A percentile compares a stretch with the other conserved stretches of the same genome.
These are phyloP conservation scores for Zasmidium cellare DNA, from an alignment of 2,329 filamentous ascomycete genomes.

Conservation along the genomic window DNA sequence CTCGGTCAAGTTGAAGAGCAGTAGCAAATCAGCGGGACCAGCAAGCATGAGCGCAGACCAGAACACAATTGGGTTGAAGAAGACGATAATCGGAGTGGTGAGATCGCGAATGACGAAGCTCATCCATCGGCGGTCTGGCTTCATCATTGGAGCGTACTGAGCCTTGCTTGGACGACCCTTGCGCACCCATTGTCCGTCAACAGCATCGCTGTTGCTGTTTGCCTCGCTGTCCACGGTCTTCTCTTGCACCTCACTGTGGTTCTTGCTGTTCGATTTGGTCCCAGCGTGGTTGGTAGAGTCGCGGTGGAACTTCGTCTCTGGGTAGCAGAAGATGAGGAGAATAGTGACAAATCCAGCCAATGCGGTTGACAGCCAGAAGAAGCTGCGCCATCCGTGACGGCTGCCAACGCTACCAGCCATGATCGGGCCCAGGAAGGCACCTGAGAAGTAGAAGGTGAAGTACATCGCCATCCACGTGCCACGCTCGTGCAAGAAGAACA, in stretches of 20 bases:
- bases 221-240: conserved; percentile 27
- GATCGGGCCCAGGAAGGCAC: conserved; percentile 46
- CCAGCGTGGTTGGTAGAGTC: conserved; percentile 8
- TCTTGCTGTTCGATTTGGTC: conserved; percentile 8
- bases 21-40: conserved; percentile 42
- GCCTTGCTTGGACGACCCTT: conserved; percentile 40
- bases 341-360: conserved; percentile 42
- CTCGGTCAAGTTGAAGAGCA: conserved; percentile 54
- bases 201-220: conserved; percentile 25
- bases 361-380: conserved; percentile 48
- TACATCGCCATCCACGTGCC: conserved; percentile 25
- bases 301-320: conserved; percentile 46
- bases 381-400: conserved; percentile 46
- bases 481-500: conserved; percentile 47
- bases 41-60: conserved; percentile 38
- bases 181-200: conserved; percentile 22
- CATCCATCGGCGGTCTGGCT: conserved; percentile 41
- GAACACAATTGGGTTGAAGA: conserved; percentile 48
- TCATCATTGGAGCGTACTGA: conserved; percentile 41
- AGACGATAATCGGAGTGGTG: conserved; percentile 42
- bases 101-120: conserved; percentile 42
- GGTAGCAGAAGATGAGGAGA: conserved; percentile 42
- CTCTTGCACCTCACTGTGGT: conserved; percentile 31
- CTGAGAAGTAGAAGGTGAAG: conserved; percentile 41
- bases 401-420: conserved; percentile 45